Evolutionary conservation across 768 basidiomycete genomes (phyloP), one percentile per base, ranked within the genome.

Genomic region (Mrakia frigida): DNA sequence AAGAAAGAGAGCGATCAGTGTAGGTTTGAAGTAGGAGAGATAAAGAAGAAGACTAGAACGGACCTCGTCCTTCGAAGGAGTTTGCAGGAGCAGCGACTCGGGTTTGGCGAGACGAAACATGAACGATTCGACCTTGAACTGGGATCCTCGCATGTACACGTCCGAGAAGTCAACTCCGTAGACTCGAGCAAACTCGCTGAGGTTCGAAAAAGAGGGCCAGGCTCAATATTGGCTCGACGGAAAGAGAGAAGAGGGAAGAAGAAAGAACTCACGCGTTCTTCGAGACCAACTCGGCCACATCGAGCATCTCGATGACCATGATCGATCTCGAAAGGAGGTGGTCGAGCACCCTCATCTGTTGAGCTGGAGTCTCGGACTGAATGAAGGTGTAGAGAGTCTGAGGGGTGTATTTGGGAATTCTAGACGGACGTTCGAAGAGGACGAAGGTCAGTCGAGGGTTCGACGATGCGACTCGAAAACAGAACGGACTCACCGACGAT

Each of bases 101-200:
- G 97, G 94, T 83, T 98, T 98, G 25, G 92, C 92, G 68, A 98
- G 94, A 28, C 95, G 90, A 83, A 97, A 95, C 91, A 99, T 91
- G 85, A 99, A 96, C 0, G 94, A 94, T 84, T 99, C 97, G 37
- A 98, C 97, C 84, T 98, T 99, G 86, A 94, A 98, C 81, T 99
- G 97, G 0, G 94, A 97, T 0, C 97, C 97, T 43, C 97, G 89
- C 77, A 89, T 94, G 78, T 97, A 88, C 43, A 98, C 95, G 5
- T 94, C 97, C 81, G 90, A 92, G 82, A 98, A 98, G 83, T 99
- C 97, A 61, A 99, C 90, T 0, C 97, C 96, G 79, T 97, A 98
- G 9, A 98, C 93, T 14, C 97, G 89, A 56, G 97, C 95, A 80
- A 98, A 98, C 83, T 99, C 97, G 21, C 96, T 98, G 80, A 37